Evolutionary conservation across 345 rosid genomes (phyloP), one percentile per base, ranked within the genome.

Genomic region (Anastatica hierochuntica): DNA sequence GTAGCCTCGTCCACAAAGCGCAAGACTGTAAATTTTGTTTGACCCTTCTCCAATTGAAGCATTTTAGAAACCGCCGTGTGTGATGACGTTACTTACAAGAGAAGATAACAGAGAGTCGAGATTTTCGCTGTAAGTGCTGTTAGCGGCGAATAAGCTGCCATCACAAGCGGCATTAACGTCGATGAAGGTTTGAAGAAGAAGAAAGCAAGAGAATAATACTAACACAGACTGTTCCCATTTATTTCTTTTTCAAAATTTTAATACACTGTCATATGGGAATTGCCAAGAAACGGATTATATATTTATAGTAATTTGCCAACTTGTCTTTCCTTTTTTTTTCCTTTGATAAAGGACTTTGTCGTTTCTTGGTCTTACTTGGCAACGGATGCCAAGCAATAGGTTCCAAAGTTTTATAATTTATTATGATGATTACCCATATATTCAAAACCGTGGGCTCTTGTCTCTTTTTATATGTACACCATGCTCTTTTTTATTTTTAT

Each of bases 1-100:
- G 40, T 10, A 45, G 46, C 59, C 74, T 34, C 46, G 66, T 26
- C 58, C 48, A 17, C 63, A 63, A 15, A 68, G 56, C 8, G 45
- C 60, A 8, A 53, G 50, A 29, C 41, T 60, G 17, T 63, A 63
- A 15, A 59, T 58, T 62, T 24, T 31, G 62, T 67, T 29, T 8
- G 23, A 17, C 40, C 23, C 60, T 48, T 54, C 46, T 17, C 70
- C 70, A 2, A 20, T 12, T 5, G 63, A 38, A 3, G 66, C 29
- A 13, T 47, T 46, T 45, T 53, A 63, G 60, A 59, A 72, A 21
- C 73, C 73, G 6, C 41, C 50, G 5, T 36, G 66, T 5, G 38
- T 31, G 38, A 15, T 33, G 17, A 27, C 43, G 17, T 58, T 58
- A 16, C 27, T 34, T 23, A 45, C 37, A 15, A 46, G 54, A 46